A percentile compares a stretch with the other conserved stretches of the same genome.
phyloP scores from a whole-genome alignment of 306 rosid genomes.

The Bauhinia variegata region DNA sequence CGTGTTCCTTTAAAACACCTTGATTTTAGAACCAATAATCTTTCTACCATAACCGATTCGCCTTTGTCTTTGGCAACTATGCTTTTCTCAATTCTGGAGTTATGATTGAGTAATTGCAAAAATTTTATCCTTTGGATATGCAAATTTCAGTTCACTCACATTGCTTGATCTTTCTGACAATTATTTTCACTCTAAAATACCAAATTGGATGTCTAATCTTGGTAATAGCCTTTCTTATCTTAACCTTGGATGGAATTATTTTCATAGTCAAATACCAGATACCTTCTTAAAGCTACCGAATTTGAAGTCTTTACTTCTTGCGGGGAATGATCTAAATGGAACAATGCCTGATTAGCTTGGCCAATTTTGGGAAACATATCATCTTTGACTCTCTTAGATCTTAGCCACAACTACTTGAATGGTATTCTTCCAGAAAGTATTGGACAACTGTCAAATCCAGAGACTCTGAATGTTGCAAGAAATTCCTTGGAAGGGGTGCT shows the following conservation, averaged over 20 bases:
- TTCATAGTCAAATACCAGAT: conserved; percentile 4
- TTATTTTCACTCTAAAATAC: no score
- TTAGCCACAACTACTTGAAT: background rate
- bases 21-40: no score
- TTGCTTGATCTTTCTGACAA: no score
- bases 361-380: conserved; percentile 34
- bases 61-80: no score
- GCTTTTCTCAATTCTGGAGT: no score
- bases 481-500: background rate
- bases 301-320: background rate
- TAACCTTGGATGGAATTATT: background rate
- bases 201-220: no score
- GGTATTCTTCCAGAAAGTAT: conserved; percentile 5
- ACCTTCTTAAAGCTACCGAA: background rate
- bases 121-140: no score
- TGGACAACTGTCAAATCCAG: background rate
- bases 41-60: no score
- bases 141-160: no score
- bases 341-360: conserved; percentile 32
- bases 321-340: conserved; percentile 5
- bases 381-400: background rate
- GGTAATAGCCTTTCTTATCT: conserved; percentile 1
- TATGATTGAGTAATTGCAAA: no score
- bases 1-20: no score
- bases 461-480: background rate